A percentile compares a stretch with the other conserved stretches of the same genome.
Conservation (phyloP, 2,329 filamentous ascomycete genomes). For the Cordyceps tenuipes region DNA sequence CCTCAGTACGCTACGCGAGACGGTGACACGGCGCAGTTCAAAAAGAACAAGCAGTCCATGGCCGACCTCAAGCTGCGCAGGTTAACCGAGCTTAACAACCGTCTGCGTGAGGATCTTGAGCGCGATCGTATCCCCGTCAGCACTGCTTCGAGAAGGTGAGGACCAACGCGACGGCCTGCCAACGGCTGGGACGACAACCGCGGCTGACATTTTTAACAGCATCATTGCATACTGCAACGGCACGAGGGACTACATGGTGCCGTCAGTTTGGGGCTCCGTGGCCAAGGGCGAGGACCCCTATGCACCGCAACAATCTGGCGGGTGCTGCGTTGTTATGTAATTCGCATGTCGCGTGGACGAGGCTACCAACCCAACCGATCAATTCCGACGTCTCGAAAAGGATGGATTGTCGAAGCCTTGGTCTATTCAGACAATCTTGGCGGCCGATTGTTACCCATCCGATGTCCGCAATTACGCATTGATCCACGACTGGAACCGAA, state of each 20-base stretch:
- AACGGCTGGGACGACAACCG: not conserved
- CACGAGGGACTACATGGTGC: slow-evolving; percentile 98
- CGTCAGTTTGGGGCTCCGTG: slow-evolving; percentile 89
- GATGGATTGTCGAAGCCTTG: not conserved
- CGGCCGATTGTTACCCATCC: not conserved
- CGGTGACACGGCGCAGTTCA: slow-evolving; percentile 59
- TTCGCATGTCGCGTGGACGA: slow-evolving; percentile 11
- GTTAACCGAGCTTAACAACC: slow-evolving; percentile 92
- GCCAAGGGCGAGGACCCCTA: slow-evolving; percentile 98
- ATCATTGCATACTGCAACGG: slow-evolving; percentile 97
- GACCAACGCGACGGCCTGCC: slow-evolving; percentile 8
- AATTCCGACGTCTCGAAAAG: not conserved
- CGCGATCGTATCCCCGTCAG: slow-evolving; percentile 92
- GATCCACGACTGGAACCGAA: not conserved
- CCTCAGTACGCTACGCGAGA: slow-evolving; percentile 60
- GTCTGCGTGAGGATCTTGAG: slow-evolving; percentile 90
- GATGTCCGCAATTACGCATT: not conserved
- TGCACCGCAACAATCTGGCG: slow-evolving; percentile 82
- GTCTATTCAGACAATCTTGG: not conserved
- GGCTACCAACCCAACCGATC: not conserved
- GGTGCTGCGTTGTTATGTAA: slow-evolving; percentile 95
- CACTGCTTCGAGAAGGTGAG: slow-evolving; percentile 80
- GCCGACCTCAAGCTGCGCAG: slow-evolving; percentile 94
- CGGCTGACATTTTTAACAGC: slow-evolving; percentile 38
- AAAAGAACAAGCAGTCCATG: slow-evolving; percentile 99